Base-by-base conservation (phyloP, 306 rosid species). In the Medicago arabica region DNA sequence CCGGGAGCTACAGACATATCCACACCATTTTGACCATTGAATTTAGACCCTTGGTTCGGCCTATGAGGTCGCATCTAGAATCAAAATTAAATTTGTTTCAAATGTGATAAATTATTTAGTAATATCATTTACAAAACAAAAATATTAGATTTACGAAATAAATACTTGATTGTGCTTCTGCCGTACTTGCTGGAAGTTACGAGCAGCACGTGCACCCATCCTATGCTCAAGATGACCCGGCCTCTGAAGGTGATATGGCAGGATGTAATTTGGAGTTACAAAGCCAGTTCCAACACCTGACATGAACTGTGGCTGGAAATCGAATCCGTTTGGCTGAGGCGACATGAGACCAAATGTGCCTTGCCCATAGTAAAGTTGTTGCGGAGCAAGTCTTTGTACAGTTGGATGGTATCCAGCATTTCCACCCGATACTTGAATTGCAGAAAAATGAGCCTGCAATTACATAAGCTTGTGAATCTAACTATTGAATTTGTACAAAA, bases 191-290 rank as follows among this genome's bases (percentile, higher is more conserved):
- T 79, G 97, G 39, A 83, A 13, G 71, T 86, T 89, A 74, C 93
- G 92, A 58, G 85, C 86, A 49, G 87, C 88, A 9, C 91, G 87
- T 23, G 62, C 73, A 4, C 88, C 91, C 60, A 83, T 74, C 41
- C 91, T 86, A 57, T 86, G 92, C 44, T 86, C 89, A 7, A 85
- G 87, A 51, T 91, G 96, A 57, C 86, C 92, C 69, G 85, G 96
- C 76, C 93, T 83, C 63, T 85, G 96, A 81, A 85, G 88, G 16
- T 83, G 92, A 79, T 89, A 91, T 39, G 96, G 97, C 88, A 88
- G 74, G 8, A 85, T 59, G 67, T 79, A 93, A 83, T 93, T 93
- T 18, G 89, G 91, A 11, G 87, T 81, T 60, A 88, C 86, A 57
- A 23, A 23, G 28, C 88, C 86, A 9, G 95, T 89, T 39, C 90